Evolutionary conservation across 2,329 filamentous ascomycete genomes (phyloP).

Genomic region (Aspergillus brunneoviolaceus): DNA sequence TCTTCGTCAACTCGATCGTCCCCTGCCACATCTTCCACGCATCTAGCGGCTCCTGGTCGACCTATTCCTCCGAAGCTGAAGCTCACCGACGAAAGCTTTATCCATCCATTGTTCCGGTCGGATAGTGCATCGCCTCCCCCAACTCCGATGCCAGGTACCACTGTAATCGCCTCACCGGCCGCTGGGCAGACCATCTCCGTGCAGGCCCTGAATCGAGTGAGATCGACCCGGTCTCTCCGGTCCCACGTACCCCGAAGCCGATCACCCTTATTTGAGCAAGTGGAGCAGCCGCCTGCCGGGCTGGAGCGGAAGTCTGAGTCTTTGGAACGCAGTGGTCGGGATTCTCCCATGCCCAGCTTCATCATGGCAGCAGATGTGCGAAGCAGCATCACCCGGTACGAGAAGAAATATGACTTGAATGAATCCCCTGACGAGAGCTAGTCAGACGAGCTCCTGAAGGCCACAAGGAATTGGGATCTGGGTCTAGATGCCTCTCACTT

Average conservation of each 20-base stretch:
- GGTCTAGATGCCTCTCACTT: conserved; percentile 10
- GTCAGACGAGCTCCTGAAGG: background rate
- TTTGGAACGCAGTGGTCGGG: conserved; percentile 7
- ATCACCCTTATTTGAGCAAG: conserved; percentile 20
- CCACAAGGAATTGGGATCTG: background rate
- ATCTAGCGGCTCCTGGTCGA: conserved; percentile 16
- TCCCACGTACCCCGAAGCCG: conserved; percentile 21
- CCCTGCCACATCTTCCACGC: conserved; percentile 21
- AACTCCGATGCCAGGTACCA: conserved; percentile 52
- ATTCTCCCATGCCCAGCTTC: conserved; percentile 12
- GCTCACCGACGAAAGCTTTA: conserved; percentile 49
- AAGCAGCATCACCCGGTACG: conserved; percentile 23
- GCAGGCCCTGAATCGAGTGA: conserved; percentile 38
- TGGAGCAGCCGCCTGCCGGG: conserved; percentile 12
- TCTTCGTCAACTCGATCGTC: conserved; percentile 19
- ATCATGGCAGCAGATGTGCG: conserved; percentile 25
- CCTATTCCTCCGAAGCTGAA: conserved; percentile 21
- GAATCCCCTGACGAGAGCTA: conserved; percentile 32
- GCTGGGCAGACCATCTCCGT: conserved; percentile 53
- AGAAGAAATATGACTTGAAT: conserved; percentile 29
- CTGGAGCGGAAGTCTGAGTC: conserved; percentile 10
- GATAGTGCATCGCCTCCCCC: conserved; percentile 55
- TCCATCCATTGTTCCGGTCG: conserved; percentile 59
- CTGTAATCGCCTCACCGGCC: conserved; percentile 55
- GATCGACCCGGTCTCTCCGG: conserved; percentile 34